These are phyloP conservation scores for Cyberlindnera misumaiensis DNA, from an alignment of 805 yeast genomes.

Conservation along the genomic window DNA sequence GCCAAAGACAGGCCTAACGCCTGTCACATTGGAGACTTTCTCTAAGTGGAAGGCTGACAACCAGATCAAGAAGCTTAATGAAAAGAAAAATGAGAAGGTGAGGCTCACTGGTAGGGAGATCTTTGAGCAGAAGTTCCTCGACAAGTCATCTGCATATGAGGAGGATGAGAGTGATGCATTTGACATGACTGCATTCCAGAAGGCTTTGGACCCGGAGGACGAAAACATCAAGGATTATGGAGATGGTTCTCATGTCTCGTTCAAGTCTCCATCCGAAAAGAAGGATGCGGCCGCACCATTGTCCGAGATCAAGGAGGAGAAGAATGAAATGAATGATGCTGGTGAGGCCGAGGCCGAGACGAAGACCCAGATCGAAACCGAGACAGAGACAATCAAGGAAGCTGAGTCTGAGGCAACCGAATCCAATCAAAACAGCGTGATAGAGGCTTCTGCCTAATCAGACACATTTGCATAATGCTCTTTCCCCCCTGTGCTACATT, in stretches of 20 bases:
- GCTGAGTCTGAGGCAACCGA: neutral
- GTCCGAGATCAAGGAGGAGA: neutral
- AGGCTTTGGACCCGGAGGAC: conserved; percentile 30
- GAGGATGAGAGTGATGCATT: conserved; percentile 33
- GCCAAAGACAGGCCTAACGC: conserved; percentile 68
- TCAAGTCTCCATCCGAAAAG: conserved; percentile 21
- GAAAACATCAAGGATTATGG: conserved; percentile 27
- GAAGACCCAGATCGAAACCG: conserved; percentile 24
- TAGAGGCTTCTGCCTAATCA: conserved; percentile 2
- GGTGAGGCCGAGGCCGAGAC: neutral
- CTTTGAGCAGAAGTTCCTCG: conserved; percentile 52
- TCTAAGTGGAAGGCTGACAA: conserved; percentile 77
- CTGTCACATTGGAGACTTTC: conserved; percentile 78
- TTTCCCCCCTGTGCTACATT: conserved; percentile 10
- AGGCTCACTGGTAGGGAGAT: conserved; percentile 64
- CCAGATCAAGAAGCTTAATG: conserved; percentile 45
- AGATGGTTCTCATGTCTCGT: conserved; percentile 41
- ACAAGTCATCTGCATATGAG: conserved; percentile 44
- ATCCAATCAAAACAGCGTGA: neutral
- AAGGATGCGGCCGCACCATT: conserved; percentile 8
- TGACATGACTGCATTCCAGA: conserved; percentile 36
- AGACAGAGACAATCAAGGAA: conserved; percentile 17
- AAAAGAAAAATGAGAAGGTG: conserved; percentile 26
- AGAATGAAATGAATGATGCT: no score
- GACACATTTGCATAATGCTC: neutral